Evolutionary conservation across 2,329 filamentous ascomycete genomes (phyloP), one percentile per base, ranked within the genome.

Genomic region (Colletotrichum gloeosporioides): DNA sequence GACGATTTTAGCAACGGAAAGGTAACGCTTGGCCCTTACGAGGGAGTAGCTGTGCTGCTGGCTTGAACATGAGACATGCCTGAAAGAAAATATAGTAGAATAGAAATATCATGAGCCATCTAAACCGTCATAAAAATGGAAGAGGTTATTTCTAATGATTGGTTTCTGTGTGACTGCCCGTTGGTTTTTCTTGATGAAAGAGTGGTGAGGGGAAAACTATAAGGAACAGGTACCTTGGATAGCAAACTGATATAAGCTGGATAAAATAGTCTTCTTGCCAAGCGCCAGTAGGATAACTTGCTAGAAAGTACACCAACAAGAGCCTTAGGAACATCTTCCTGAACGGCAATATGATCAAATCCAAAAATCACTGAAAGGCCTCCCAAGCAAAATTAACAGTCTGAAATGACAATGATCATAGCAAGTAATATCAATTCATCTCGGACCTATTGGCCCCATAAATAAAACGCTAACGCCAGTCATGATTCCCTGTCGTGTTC

Each of bases 11-110:
- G 77, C 12, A 73, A 73, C 6, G 81, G 77, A 1, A 74, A 80
- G 32, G 80, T 85, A 31, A 79, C 77, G 25, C 78, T 87, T n/a
- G 82, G 77, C 16, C 83, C 86, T 25, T 87, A 82, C 44, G 86
- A 87, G 77, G 83, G 83, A 1, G 77, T 85, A 55, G 84, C 82
- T 2, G 70, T 87, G 49, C 78, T 86, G 57, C 71, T 86, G 63
- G 79, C 36, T 39, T 66, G 27, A 25, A 15, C 29, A 32, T 39
- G 32, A 32, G 5, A 22, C 10, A 53, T 22, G 44, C 3, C 12
- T 25, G 18, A 12, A 22, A 53, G 4, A 53, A 13, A 13, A 53
- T 13, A 22, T 53, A 25, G n/a, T 2, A 53, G 44, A 22, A 22
- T 22, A 22, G n/a, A 53, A 3, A 4, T 53, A 53, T 49, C n/a